Base-by-base conservation (phyloP, 768 basidiomycete species). In the Russula ochroleuca region DNA sequence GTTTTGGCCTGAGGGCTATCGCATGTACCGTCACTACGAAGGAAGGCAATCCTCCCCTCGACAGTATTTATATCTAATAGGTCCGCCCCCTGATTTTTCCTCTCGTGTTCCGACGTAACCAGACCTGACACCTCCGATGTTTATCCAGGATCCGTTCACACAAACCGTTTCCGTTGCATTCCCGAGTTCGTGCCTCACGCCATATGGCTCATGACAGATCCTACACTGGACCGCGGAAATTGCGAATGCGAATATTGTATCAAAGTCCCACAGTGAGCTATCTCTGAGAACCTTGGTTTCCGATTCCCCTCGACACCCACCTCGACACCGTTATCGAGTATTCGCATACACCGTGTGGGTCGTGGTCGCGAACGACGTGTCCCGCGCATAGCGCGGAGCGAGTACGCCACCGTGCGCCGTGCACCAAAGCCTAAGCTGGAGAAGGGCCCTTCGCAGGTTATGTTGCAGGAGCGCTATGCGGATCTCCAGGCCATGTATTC, bases 181-280 rank as follows among this genome's bases (percentile, higher is more conserved):
- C 87, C 87, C 53, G 92, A 94, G 71, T 92, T 94, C 72, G 81
- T 88, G 52, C 90, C 91, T 5, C 92, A 94, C 69, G 88, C 88
- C 2, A 77, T 85, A 62, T 94, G 91, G 91, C 81, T 94, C 11
- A 78, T 86, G 72, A 76, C 77, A 8, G 85, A 89, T 63, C 70
- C 76, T 0, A 76, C 76, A 2, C 70, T 80, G 63, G 72, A 80
- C 64, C 78, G 78, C 50, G 70, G 72, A 3, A 80, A 80, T 48
- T 93, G 90, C 69, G 74, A 75, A 37, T 93, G 90, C 76, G 91
- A 90, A 71, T 92, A 92, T 68, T 92, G 90, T 71, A 75, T 81
- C 47, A 86, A 85, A 69, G 79, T 83, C 65, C 76, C 85, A 0
- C 90, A 92, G 72, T 81, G 80, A 43, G 83, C 86, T 69, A 86